These are phyloP conservation scores for Geopyxis carbonaria DNA, from an alignment of 495 filamentous ascomycete species.

Conservation along the genomic window DNA sequence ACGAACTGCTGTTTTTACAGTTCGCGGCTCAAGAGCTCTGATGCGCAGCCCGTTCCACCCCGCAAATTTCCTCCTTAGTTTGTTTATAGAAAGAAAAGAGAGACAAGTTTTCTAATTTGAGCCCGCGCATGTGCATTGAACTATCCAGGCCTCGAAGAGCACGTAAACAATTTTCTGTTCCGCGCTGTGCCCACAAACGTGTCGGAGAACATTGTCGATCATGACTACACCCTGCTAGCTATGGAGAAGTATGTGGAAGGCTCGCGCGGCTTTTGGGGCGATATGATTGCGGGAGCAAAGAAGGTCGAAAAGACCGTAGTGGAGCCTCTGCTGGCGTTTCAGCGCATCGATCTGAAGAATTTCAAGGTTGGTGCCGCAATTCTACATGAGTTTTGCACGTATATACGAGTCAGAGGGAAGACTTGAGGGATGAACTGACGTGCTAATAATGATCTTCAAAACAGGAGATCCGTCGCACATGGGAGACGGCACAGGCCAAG, in stretches of 20 bases:
- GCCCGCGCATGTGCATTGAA: too few species aligned
- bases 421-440: background rate
- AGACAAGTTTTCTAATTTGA: background rate
- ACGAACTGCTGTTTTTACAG: too few species aligned
- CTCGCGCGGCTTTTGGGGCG: slow-evolving; percentile 67
- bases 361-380: slow-evolving; percentile 37
- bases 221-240: slow-evolving; percentile 83
- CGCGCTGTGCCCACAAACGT: slow-evolving; percentile 49
- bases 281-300: slow-evolving; percentile 50
- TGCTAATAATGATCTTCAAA: slow-evolving; percentile 9
- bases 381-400: background rate
- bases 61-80: background rate
- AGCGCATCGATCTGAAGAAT: slow-evolving; percentile 50
- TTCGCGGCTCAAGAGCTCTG: too few species aligned
- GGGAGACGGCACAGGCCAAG: slow-evolving; percentile 66
- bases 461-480: slow-evolving; percentile 51
- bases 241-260: slow-evolving; percentile 71
- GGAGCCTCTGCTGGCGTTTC: slow-evolving; percentile 64
- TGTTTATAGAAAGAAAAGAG: background rate
- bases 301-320: slow-evolving; percentile 58
- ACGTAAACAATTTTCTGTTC: slow-evolving; percentile 55
- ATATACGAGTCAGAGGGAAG: too few species aligned
- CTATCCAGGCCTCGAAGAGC: slow-evolving; percentile 15
- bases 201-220: slow-evolving; percentile 69
- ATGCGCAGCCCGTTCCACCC: background rate